Base-by-base conservation (phyloP, 768 basidiomycete genomes). In the Agaricus sinodeliciosus region DNA sequence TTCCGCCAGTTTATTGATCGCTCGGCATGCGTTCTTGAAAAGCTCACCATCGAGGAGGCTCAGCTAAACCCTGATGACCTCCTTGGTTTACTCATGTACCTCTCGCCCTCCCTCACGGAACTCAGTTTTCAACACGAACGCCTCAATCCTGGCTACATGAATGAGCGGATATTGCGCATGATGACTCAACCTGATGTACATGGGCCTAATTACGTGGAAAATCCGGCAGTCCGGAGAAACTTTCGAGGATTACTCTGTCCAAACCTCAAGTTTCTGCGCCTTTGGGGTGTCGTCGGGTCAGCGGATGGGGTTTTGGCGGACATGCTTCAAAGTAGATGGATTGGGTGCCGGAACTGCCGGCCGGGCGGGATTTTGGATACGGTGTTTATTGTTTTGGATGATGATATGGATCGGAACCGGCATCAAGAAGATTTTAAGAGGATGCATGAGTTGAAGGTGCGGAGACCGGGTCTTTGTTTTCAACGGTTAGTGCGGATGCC, bases 261-360 rank as follows among this genome's bases (percentile, higher is more conserved):
- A 6, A 58, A 55, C 4, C 58, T 68, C 6, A 54, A 51, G 25
- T 48, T 55, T 35, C 50, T 68, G 18, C 59, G 57, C 39, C 50
- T 67, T 9, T 64, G 59, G 62, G 61, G 64, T 22, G 65, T 63
- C 31, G 57, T 65, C 1, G 46, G 51, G 0, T 58, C 62, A 1
- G 51, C 60, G 5, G 67, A 65, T 46, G 67, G 65, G 1, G 54
- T 62, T 1, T 55, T 68, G 6, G 62, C 64, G 1, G 61, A 64
- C 51, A 68, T 68, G 67, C 48, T 68, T 9, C 55, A 62, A 49
- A 66, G 64, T 16, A 53, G 63, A 12, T 65, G 63, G 62, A 54
- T 39, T 15, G 49, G 55, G 11, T 49, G 34, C 28, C 43, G 46
- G 37, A 55, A 54, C n/a, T 54, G 54, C 18, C 58, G 54, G 6